phyloP scores from a whole-genome alignment of 129 eudicot species.

The Flaveria trinervia region DNA sequence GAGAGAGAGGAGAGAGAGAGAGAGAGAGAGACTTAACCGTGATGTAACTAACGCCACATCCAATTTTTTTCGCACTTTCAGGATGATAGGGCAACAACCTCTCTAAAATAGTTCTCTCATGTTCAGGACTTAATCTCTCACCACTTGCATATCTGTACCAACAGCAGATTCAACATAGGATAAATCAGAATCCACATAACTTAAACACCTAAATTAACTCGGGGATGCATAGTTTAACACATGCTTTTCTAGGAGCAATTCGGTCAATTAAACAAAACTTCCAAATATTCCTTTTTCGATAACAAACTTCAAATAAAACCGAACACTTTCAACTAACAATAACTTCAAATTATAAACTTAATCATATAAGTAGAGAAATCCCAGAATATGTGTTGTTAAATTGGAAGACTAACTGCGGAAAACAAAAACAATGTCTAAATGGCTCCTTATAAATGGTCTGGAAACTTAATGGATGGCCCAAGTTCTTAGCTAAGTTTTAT shows the following conservation, averaged over 20 bases:
- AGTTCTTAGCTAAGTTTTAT: background rate
- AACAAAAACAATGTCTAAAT: background rate
- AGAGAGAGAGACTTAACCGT: conserved; percentile 56
- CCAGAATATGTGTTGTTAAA: too few relatives aligned
- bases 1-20: background rate
- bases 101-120: conserved; percentile 72
- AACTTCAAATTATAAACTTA: background rate
- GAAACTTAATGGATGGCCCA: background rate
- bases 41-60: conserved; percentile 82
- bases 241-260: conserved; percentile 6
- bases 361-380: too few relatives aligned
- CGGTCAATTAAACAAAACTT: background rate
- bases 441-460: too few relatives aligned
- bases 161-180: conserved; percentile 17
- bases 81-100: conserved; percentile 94
- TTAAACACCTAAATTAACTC: background rate
- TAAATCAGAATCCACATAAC: conserved; percentile 17
- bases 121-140: conserved; percentile 76
- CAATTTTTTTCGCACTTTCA: conserved; percentile 80
- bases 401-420: background rate
- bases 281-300: background rate
- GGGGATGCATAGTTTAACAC: conserved; percentile 8
- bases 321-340: background rate
- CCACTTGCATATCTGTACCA: conserved; percentile 74
- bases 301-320: background rate